A percentile compares a stretch with the other conserved stretches of the same genome.
These are phyloP conservation scores for Cenchrus fungigraminus DNA, from an alignment of 176 grass and related monocot genomes.

Conservation along the genomic window DNA sequence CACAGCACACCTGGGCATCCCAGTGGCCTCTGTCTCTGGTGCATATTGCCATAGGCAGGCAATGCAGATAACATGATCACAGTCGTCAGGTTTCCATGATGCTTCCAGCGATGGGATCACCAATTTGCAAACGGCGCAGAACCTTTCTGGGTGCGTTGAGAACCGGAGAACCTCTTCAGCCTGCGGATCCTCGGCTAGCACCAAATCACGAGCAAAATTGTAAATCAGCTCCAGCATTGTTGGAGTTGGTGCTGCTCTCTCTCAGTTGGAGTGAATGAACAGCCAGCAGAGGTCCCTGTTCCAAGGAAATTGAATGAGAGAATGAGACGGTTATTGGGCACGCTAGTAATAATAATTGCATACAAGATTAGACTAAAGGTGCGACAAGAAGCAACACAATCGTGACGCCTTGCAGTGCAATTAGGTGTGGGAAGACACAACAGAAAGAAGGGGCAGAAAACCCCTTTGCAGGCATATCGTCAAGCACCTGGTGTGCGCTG, in stretches of 20 bases:
- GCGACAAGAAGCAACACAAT: background rate
- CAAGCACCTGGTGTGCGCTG: background rate
- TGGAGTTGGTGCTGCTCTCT: background rate
- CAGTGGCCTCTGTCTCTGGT: constrained; percentile 1
- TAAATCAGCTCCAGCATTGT: background rate
- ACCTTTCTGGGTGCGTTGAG: background rate
- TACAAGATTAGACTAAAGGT: background rate
- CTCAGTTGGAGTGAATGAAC: background rate
- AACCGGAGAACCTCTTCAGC: constrained; percentile 62
- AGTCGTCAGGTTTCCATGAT: constrained; percentile 43
- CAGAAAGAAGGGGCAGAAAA: background rate
- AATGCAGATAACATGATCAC: constrained; percentile 57
- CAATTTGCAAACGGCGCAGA: constrained; percentile 18
- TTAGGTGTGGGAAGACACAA: background rate
- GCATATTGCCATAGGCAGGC: constrained; percentile 37
- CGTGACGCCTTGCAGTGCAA: background rate
- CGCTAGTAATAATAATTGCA: background rate
- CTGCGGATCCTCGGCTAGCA: constrained; percentile 54
- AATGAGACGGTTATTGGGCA: background rate
- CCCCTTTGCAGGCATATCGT: background rate
- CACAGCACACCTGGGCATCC: constrained; percentile 34
- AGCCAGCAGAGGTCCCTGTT: background rate
- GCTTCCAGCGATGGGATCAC: constrained; percentile 19
- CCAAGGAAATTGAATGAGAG: constrained; percentile 8
- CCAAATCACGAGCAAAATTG: constrained; percentile 33